A percentile compares a stretch with the other conserved stretches of the same genome.
These are phyloP conservation scores for Clavariopsis aquatica DNA, from an alignment of 495 filamentous ascomycete species.

Conservation along the genomic window DNA sequence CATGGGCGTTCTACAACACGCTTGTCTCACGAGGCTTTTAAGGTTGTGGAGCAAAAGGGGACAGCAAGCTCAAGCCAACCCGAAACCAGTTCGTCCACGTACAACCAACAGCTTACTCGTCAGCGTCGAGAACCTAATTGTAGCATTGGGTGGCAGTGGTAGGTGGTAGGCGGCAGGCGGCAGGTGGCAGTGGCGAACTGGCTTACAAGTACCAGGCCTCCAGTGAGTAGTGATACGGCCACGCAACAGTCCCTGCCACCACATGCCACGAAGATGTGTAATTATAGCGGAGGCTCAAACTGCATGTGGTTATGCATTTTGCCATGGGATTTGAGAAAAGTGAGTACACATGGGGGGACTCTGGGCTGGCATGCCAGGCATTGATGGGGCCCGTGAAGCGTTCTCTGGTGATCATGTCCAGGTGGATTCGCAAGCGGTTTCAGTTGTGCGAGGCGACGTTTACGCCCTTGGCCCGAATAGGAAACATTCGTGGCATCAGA, in stretches of 20 bases:
- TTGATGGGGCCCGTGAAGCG: neutral
- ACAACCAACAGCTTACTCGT: neutral
- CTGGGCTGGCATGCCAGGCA: neutral
- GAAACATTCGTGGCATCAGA: neutral
- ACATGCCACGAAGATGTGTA: too few species aligned
- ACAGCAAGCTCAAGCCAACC: neutral
- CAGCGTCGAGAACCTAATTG: constrained; percentile 3
- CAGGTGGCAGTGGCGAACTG: too few species aligned
- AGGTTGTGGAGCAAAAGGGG: neutral
- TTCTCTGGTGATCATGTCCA: constrained; percentile 4
- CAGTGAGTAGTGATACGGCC: too few species aligned
- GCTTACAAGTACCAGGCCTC: neutral
- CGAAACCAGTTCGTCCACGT: constrained; percentile 3
- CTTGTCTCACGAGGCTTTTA: neutral
- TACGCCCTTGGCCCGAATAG: neutral
- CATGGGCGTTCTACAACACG: neutral
- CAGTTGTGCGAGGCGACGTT: neutral
- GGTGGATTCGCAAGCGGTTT: neutral
- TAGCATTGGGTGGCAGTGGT: too few species aligned
- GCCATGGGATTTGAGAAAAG: too few species aligned
- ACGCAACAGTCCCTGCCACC: too few species aligned
- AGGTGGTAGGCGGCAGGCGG: too few species aligned
- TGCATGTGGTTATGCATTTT: too few species aligned
- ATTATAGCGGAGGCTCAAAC: too few species aligned
- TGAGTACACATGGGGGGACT: too few species aligned